phyloP scores from a whole-genome alignment of 2,329 filamentous ascomycete species.

The Ophiosphaerella korrae region DNA sequence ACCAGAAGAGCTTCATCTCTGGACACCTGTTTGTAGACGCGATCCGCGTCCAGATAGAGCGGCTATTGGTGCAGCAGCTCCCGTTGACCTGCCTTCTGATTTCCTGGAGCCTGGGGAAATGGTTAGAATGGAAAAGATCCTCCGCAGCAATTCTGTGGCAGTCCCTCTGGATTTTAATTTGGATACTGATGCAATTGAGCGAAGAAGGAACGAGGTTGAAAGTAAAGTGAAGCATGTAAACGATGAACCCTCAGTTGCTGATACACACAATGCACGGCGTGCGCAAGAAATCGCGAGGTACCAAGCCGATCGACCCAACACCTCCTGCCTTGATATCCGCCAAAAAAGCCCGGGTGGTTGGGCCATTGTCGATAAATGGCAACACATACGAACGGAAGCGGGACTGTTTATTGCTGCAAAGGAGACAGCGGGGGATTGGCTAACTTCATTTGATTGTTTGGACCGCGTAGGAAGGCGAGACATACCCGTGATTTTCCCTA shows the following conservation, averaged over 20 bases:
- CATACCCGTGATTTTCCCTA: not conserved
- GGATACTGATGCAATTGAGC: not conserved
- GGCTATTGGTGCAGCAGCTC: not conserved
- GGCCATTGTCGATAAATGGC: not conserved
- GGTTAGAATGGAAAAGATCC: not conserved
- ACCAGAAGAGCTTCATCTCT: constrained; percentile 1
- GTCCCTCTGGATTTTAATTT: not conserved
- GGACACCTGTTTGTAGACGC: constrained; percentile 1
- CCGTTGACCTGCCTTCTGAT: not conserved
- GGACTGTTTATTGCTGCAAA: constrained; percentile 12
- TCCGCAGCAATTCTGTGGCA: not conserved
- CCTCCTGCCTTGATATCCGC: not conserved
- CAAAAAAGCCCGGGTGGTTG: not conserved
- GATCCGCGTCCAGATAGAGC: not conserved
- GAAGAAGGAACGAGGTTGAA: not conserved
- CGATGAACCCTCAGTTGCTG: not conserved
- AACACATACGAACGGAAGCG: not conserved
- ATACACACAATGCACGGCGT: not conserved
- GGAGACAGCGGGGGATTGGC: constrained; percentile 11
- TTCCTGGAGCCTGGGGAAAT: not conserved
- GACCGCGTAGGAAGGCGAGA: not conserved
- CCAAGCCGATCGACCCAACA: not conserved
- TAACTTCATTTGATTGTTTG: constrained; percentile 13
- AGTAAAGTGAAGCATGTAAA: not conserved
- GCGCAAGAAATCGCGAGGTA: not conserved